Conservation (phyloP, 2,329 filamentous ascomycete species). For the Hymenoscyphus salicellus region DNA sequence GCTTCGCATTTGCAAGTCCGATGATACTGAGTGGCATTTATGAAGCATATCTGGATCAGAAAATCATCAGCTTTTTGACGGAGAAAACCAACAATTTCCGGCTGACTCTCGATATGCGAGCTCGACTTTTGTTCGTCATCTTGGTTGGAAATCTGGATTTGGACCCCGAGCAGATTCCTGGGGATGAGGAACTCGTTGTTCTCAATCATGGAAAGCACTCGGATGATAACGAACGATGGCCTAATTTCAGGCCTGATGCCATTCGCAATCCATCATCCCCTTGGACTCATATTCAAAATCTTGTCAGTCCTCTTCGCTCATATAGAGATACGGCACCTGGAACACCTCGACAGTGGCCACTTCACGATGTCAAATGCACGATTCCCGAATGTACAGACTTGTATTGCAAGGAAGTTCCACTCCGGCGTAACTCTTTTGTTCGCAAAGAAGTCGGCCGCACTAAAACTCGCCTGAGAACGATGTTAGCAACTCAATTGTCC, state of each 20-base stretch:
- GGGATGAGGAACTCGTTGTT: slow-evolving; percentile 12
- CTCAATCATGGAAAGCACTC: slow-evolving; percentile 6
- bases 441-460: slow-evolving; percentile 18
- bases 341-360: slow-evolving; percentile 19
- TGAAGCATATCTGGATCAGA: slow-evolving; percentile 21
- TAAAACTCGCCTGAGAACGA: slow-evolving; percentile 30
- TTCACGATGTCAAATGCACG: slow-evolving; percentile 17
- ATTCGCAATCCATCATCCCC: slow-evolving; percentile 15
- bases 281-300: slow-evolving; percentile 22
- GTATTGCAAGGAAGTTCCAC: slow-evolving; percentile 15
- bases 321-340: slow-evolving; percentile 15
- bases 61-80: slow-evolving; percentile 19
- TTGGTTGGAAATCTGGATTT: slow-evolving; percentile 28
- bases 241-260: slow-evolving; percentile 3
- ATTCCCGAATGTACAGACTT: slow-evolving; percentile 11
- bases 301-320: slow-evolving; percentile 20
- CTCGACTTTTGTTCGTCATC: slow-evolving; percentile 22
- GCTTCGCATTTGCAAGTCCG: slow-evolving; percentile 21
- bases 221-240: slow-evolving; percentile 14
- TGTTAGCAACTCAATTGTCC: slow-evolving; percentile 20
- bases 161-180: slow-evolving; percentile 10
- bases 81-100: slow-evolving; percentile 12
- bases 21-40: slow-evolving; percentile 25
- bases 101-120: slow-evolving; percentile 23
- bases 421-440: slow-evolving; percentile 9